phyloP scores from a whole-genome alignment of 768 basidiomycete species.

The Rhizopogon sp. region DNA sequence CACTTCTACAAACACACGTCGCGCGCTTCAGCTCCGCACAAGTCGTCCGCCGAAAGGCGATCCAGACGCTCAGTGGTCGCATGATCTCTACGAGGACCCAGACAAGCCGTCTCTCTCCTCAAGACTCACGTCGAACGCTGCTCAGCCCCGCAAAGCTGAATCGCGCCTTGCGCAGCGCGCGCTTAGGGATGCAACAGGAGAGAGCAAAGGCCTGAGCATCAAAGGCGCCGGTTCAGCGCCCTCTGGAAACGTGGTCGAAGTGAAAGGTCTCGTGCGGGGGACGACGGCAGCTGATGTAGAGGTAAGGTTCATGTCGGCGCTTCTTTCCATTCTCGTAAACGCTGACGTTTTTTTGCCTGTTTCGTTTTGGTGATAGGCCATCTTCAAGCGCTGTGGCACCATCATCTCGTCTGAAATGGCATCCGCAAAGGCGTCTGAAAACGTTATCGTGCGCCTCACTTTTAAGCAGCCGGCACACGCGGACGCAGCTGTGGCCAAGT shows the following conservation, averaged over 20 bases:
- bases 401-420: constrained; percentile 40
- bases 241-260: constrained; percentile 65
- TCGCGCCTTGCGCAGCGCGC: constrained; percentile 56
- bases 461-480: constrained; percentile 65
- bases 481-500: constrained; percentile 63
- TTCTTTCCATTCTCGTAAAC: background rate
- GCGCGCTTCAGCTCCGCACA: constrained; percentile 28
- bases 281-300: constrained; percentile 82
- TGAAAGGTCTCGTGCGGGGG: constrained; percentile 66
- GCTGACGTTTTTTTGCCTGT: background rate
- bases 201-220: constrained; percentile 44
- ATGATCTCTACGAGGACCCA: constrained; percentile 62
- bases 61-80: constrained; percentile 62
- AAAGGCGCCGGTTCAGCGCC: constrained; percentile 58
- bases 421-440: constrained; percentile 16
- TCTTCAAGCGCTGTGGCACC: constrained; percentile 76
- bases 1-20: background rate
- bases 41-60: constrained; percentile 61
- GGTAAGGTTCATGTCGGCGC: constrained; percentile 7
- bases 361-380: constrained; percentile 36
- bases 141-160: constrained; percentile 45
- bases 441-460: constrained; percentile 63
- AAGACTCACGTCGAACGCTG: constrained; percentile 42
- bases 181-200: constrained; percentile 52
- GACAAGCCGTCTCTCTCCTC: constrained; percentile 52